A percentile compares a stretch with the other conserved stretches of the same genome.
These are phyloP conservation scores for Talaromyces wortmannii DNA, from an alignment of 495 filamentous ascomycete species.

Conservation along the genomic window DNA sequence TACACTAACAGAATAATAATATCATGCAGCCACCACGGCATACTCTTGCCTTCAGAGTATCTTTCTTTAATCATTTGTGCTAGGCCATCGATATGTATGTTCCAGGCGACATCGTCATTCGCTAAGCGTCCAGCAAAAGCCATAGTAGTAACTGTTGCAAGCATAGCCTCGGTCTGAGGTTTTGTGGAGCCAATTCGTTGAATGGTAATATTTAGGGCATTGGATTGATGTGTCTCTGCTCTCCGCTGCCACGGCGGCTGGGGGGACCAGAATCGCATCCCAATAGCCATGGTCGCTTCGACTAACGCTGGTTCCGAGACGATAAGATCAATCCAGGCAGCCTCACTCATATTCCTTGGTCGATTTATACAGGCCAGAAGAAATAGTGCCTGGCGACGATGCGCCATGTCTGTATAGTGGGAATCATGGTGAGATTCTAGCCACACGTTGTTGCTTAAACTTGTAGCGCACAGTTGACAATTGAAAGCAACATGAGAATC, in stretches of 20 bases:
- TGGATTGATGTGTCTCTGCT: background rate
- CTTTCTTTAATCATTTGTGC: slow-evolving; percentile 14
- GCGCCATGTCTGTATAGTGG: background rate
- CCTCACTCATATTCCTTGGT: slow-evolving; percentile 9
- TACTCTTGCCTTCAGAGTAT: slow-evolving; percentile 1
- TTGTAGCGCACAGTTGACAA: background rate
- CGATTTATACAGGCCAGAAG: slow-evolving; percentile 4
- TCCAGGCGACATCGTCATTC: slow-evolving; percentile 11
- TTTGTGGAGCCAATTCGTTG: slow-evolving; percentile 6
- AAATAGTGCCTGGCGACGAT: background rate
- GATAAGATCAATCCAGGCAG: slow-evolving; percentile 12
- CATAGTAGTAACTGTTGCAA: slow-evolving; percentile 17
- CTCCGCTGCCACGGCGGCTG: slow-evolving; percentile 3
- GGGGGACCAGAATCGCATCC: slow-evolving; percentile 10
- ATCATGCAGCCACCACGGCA: slow-evolving; percentile 4
- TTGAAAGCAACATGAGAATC: no score
- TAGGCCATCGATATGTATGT: slow-evolving; percentile 18
- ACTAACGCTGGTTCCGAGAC: slow-evolving; percentile 16
- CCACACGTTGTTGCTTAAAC: background rate
- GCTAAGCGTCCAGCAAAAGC: slow-evolving; percentile 14
- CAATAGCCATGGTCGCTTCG: slow-evolving; percentile 15
- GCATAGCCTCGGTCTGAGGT: slow-evolving; percentile 11
- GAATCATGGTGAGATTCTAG: slow-evolving; percentile 1
- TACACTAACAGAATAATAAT: background rate
- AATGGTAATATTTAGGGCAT: background rate